Evolutionary conservation across 2,329 filamentous ascomycete genomes (phyloP).

Genomic region (Fusarium floridanum): DNA sequence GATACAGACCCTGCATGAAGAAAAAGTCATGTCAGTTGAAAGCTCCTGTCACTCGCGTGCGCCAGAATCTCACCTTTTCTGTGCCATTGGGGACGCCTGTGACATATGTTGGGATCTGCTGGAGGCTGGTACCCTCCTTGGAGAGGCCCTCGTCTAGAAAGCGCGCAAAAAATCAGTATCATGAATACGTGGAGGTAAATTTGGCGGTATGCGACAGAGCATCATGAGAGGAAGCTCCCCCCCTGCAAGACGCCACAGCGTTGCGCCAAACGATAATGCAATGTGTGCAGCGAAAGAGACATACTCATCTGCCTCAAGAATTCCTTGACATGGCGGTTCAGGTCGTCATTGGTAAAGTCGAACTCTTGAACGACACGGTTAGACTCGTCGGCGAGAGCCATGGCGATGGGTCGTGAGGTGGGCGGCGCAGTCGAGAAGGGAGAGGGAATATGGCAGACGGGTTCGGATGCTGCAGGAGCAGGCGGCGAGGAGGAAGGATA

Average conservation of each 20-base stretch:
- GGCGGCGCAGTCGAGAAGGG: constrained; percentile 68
- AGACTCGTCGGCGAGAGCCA: constrained; percentile 77
- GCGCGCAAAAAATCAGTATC: constrained; percentile 25
- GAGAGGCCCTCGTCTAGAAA: constrained; percentile 81
- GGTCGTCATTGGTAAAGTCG: constrained; percentile 81
- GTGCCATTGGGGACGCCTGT: constrained; percentile 96
- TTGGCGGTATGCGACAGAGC: constrained; percentile 20
- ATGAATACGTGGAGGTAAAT: constrained; percentile 17
- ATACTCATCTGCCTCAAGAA: constrained; percentile 87
- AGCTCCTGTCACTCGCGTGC: background rate
- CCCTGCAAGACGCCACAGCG: constrained; percentile 9
- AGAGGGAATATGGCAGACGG: constrained; percentile 67
- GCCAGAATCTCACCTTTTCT: constrained; percentile 78
- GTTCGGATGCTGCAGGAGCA: constrained; percentile 53
- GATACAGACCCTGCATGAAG: constrained; percentile 81
- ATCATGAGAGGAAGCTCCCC: constrained; percentile 23
- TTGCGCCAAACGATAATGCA: constrained; percentile 7
- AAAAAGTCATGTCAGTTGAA: constrained; percentile 18
- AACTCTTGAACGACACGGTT: constrained; percentile 86
- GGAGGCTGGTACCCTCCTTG: constrained; percentile 83
- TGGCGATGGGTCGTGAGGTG: constrained; percentile 68
- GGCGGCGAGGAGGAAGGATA: constrained; percentile 44
- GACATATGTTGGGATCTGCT: constrained; percentile 97
- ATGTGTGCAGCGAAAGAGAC: constrained; percentile 38
- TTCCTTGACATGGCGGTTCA: constrained; percentile 85